Evolutionary conservation across 1,139 yeast species (phyloP), one percentile per base, ranked within the genome.

Genomic region (Magnusiomyces suaveolens): DNA sequence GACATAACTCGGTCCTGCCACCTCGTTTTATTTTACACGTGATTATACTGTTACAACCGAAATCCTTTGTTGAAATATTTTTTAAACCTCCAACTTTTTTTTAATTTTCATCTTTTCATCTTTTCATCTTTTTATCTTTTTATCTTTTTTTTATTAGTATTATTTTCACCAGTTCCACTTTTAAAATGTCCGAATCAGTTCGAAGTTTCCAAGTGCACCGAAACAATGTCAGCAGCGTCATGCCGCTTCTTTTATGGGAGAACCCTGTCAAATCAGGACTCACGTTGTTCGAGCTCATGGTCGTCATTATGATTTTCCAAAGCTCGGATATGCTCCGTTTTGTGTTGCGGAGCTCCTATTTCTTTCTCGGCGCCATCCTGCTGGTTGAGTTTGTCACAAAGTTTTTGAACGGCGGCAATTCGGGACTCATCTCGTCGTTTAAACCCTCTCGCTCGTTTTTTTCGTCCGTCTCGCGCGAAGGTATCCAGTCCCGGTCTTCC

Each of bases 251-350:
- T 60, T 81, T 90, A 61, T 90, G 97, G 97, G 77, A 80, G 63
- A 79, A 87, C 67, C 96, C 97, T 44, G 73, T 78, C 60, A 76
- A 78, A 65, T 83, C 96, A 55, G 97, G 86, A 59, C 82, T 83
- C 65, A 81, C 84, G 46, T 81, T 89, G 62, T 95, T 85, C 52
- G 77, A 82, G 51, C 71, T 83, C 54, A 66, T 90, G 50, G 72
- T 76, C 41, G 74, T 78, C 25, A 75, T 90, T 66, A 64, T 85
- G 58, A 72, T 85, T 43, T 68, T 87, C 66, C 85, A 87, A 70
- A 80, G 77, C 59, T 82, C 87, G 64, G 83, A 87, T 69, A 70
- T 88, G 63, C 68, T 87, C 65, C 82, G 87, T 60, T 73, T 85
- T 60, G 74, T 84, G 65, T 80, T 88, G 76, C 83, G 76, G 46